Evolutionary conservation across 352 stramenopile genomes (phyloP), one percentile per base, ranked within the genome.

Genomic region (Phytophthora brassicae): DNA sequence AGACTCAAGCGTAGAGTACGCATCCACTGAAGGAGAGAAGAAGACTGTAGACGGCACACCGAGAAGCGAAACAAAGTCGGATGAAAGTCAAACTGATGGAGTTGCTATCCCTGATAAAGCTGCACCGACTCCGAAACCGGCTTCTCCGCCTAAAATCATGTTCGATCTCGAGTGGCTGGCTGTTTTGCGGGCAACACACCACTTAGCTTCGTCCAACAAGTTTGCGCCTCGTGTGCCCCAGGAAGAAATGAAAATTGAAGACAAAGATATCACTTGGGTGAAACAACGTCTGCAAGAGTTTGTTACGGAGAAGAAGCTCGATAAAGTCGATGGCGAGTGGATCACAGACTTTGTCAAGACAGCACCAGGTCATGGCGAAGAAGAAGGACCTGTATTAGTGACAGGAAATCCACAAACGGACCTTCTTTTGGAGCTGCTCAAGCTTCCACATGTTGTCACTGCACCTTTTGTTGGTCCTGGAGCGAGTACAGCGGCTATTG

Each of bases 371-470:
- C 81, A 90, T 39, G 79, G 74, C 2, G 74, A 90, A 54, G 63
- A 79, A 22, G 68, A 68, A 43, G 64, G 44, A 9, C 56, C 68
- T 5, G 47, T 55, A 9, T 46, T 69, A 26, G 60, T 71, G 35
- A 59, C 71, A 52, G 95, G 96, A 2, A 99, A 99, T 60, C 96
- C 94, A 6, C 96, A 99, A 66, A 99, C 96, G 1, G 97, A 99
- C 68, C 49, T 86, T 50, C 75, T 99, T 24, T 66, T 99, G 48
- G 72, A 90, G 46, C 68, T 98, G 43, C 74, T 99, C 29, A 92
- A 96, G 60, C 72, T 99, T 19, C 78, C 83, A n/a, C 97, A 99
- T 63, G 83, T 94, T 19, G 79, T 98, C 8, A 99, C 97, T 12
- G 77, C 94, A 17, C 94, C 96, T n/a, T 98, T 89, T 66, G 51